Conservation (phyloP, 768 basidiomycete genomes). For the Leccinum broughii region DNA sequence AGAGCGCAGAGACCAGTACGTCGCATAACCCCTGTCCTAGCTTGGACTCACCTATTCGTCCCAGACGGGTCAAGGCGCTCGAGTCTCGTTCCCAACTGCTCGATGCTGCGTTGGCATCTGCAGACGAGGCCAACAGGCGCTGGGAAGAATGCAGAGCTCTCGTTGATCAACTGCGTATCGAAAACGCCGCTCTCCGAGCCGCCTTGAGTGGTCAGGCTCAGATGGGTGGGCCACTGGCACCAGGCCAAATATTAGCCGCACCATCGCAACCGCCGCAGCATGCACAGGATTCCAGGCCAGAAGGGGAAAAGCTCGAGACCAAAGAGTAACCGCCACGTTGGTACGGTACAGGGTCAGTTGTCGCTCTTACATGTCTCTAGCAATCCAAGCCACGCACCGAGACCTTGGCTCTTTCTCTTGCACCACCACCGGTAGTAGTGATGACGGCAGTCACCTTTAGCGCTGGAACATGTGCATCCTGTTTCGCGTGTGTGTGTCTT, state of each 20-base stretch:
- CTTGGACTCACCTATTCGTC: slow-evolving; percentile 15
- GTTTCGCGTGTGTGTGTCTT: neutral
- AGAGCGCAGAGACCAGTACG: slow-evolving; percentile 86
- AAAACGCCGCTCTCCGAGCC: slow-evolving; percentile 76
- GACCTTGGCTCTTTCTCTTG: slow-evolving; percentile 1
- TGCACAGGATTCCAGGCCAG: slow-evolving; percentile 24
- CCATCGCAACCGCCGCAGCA: slow-evolving; percentile 22
- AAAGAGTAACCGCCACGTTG: slow-evolving; percentile 22
- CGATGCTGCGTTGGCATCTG: slow-evolving; percentile 81
- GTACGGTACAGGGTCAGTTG: neutral
- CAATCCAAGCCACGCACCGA: slow-evolving; percentile 17
- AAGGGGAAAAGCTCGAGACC: slow-evolving; percentile 31
- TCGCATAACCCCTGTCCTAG: neutral
- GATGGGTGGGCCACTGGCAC: slow-evolving; percentile 30
- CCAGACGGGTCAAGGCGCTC: slow-evolving; percentile 82
- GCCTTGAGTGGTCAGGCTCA: slow-evolving; percentile 53
- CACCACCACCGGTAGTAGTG: slow-evolving; percentile 17
- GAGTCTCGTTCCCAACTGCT: slow-evolving; percentile 84
- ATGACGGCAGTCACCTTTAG: neutral
- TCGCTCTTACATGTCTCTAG: slow-evolving; percentile 6
- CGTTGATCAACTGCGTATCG: slow-evolving; percentile 84
- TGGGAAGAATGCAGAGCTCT: slow-evolving; percentile 91
- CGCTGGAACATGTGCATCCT: slow-evolving; percentile 3
- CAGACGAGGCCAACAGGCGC: slow-evolving; percentile 84
- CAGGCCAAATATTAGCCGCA: slow-evolving; percentile 28